phyloP scores from a whole-genome alignment of 2,329 filamentous ascomycete genomes.

The Cladophialophora chaetospira region DNA sequence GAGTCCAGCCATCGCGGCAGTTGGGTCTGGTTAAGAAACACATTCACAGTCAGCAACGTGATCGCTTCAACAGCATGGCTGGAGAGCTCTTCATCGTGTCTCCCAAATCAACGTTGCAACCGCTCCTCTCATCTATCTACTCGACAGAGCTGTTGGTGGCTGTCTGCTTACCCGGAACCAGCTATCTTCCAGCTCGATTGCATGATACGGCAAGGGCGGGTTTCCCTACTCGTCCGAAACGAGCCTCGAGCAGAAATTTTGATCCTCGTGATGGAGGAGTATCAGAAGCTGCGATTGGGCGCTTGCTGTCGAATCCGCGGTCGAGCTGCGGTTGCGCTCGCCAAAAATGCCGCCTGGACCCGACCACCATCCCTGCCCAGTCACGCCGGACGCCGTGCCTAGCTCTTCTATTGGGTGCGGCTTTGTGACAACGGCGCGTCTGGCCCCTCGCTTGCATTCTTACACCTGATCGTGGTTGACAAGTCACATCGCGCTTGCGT shows the following conservation, averaged over 20 bases:
- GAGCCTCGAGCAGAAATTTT: conserved; percentile 3
- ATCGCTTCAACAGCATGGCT: not conserved
- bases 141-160: not conserved
- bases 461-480: conserved; percentile 1
- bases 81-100: not conserved
- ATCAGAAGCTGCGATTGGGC: conserved; percentile 8
- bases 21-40: conserved; percentile 3
- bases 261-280: conserved; percentile 18
- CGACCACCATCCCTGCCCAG: not conserved
- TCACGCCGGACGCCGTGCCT: conserved; percentile 8
- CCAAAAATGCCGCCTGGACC: conserved; percentile 13
- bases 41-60: not conserved
- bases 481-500: conserved; percentile 18
- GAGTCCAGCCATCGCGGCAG: conserved; percentile 9
- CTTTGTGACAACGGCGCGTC: conserved; percentile 16
- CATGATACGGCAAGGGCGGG: not conserved
- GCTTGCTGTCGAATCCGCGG: conserved; percentile 10
- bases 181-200: too few relatives aligned
- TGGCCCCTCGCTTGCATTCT: conserved; percentile 16
- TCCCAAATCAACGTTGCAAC: not conserved
- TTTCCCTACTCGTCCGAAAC: conserved; percentile 1
- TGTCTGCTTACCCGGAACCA: too few relatives aligned
- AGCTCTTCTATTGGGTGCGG: conserved; percentile 13
- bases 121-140: not conserved
- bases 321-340: conserved; percentile 4